Percentiles rank a stretch among this genome's conserved stretches.
phyloP scores from a whole-genome alignment of 2,329 filamentous ascomycete genomes.

The Penicillium sp. region DNA sequence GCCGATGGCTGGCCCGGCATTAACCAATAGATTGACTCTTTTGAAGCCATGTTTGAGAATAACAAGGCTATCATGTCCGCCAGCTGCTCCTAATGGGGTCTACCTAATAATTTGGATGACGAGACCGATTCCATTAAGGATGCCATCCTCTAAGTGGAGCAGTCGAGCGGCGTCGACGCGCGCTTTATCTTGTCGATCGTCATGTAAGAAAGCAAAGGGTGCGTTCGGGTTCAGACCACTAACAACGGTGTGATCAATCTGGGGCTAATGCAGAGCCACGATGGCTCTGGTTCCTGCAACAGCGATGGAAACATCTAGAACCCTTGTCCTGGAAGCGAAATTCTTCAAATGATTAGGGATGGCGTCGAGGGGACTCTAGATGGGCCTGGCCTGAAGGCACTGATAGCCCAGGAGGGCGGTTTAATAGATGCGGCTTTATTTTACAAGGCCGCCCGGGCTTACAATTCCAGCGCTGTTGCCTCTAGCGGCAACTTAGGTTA shows the following conservation, averaged over 20 bases:
- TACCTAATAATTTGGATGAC: background rate
- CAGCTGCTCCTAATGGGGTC: background rate
- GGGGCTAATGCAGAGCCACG: slow-evolving; percentile 36
- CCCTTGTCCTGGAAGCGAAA: slow-evolving; percentile 27
- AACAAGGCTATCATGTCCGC: background rate
- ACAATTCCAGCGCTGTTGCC: too few relatives aligned
- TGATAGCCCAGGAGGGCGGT: too few relatives aligned
- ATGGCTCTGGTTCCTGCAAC: slow-evolving; percentile 36
- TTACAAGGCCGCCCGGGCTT: too few relatives aligned
- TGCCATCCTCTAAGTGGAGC: background rate
- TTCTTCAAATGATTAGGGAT: slow-evolving; percentile 42
- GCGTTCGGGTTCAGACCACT: slow-evolving; percentile 44
- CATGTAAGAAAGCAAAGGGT: slow-evolving; percentile 48
- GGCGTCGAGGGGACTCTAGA: slow-evolving; percentile 39
- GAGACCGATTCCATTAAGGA: background rate
- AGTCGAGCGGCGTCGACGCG: slow-evolving; percentile 32
- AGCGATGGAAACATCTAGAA: slow-evolving; percentile 20
- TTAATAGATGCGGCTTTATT: too few relatives aligned
- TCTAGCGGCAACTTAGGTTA: too few relatives aligned
- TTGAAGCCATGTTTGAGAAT: background rate
- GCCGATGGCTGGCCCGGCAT: background rate
- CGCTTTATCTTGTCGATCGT: slow-evolving; percentile 48
- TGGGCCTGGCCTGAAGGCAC: too few relatives aligned
- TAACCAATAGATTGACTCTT: background rate
- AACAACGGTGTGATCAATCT: slow-evolving; percentile 45